A percentile compares a stretch with the other conserved stretches of the same genome.
These are phyloP conservation scores for Solanum clarkiae DNA, from an alignment of 257 asterid species.

Conservation along the genomic window DNA sequence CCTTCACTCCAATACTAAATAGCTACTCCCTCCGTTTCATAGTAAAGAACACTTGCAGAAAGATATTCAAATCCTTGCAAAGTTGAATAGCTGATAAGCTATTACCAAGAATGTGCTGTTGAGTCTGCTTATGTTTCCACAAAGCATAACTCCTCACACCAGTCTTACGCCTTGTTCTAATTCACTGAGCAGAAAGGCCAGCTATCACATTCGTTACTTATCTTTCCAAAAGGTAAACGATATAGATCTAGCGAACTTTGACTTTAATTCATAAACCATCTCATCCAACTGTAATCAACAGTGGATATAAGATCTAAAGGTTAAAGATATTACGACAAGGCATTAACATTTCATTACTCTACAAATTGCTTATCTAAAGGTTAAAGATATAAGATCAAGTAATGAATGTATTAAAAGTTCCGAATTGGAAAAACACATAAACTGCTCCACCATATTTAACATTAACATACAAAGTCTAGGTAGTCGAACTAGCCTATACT, in stretches of 20 bases:
- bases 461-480: not conserved
- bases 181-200: not conserved
- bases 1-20: not conserved
- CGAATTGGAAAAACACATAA: not conserved
- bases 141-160: not conserved
- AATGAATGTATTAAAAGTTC: not conserved
- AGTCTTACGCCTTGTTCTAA: not conserved
- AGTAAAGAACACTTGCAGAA: not conserved
- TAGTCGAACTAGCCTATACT: not conserved
- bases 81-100: not conserved
- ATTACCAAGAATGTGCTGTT: not conserved
- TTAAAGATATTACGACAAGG: not conserved
- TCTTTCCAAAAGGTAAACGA: not conserved
- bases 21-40: not conserved
- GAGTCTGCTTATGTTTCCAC: not conserved
- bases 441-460: not conserved
- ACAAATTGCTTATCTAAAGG: not conserved
- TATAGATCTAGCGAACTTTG: not conserved
- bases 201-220: not conserved
- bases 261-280: not conserved
- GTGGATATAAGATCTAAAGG: too few species aligned
- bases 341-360: not conserved
- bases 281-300: not conserved
- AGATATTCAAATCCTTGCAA: not conserved
- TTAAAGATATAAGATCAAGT: not conserved